Conservation (phyloP, 768 basidiomycete genomes). For the Lactarius pseudohatsudake region DNA sequence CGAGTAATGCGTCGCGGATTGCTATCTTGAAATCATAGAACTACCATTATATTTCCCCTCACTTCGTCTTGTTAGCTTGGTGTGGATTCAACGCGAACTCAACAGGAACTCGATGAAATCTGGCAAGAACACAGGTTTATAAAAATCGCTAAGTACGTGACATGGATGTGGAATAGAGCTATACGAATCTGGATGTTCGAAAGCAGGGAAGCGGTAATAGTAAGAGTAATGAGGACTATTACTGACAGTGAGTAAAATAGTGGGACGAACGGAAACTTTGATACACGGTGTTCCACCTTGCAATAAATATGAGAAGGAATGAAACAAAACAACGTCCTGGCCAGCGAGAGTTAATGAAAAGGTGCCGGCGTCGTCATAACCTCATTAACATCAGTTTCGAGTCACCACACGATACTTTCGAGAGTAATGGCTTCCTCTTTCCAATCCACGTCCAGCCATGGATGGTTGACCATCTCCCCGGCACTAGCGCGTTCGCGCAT, state of each 20-base stretch:
- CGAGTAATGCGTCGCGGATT: slow-evolving; percentile 3
- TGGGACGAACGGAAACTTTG: not conserved
- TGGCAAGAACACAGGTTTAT: not conserved
- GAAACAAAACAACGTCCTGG: not conserved
- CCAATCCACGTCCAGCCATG: slow-evolving; percentile 58
- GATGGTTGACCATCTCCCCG: slow-evolving; percentile 68
- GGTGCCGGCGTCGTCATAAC: slow-evolving; percentile 14
- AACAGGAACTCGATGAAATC: not conserved
- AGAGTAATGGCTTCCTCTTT: slow-evolving; percentile 34
- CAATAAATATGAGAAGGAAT: not conserved
- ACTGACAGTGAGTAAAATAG: slow-evolving; percentile 13
- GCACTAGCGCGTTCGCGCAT: slow-evolving; percentile 68
- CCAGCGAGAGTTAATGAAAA: not conserved
- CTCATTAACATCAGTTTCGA: slow-evolving; percentile 6
- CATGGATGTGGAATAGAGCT: slow-evolving; percentile 15
- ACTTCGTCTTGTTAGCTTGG: not conserved
- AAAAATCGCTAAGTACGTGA: slow-evolving; percentile 7
- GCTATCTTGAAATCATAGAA: slow-evolving; percentile 19
- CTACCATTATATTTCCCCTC: slow-evolving; percentile 1
- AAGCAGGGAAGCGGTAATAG: slow-evolving; percentile 18
- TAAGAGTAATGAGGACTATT: slow-evolving; percentile 20
- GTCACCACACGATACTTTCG: slow-evolving; percentile 36
- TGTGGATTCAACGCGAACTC: not conserved
- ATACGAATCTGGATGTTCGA: slow-evolving; percentile 7
- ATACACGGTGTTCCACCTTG: not conserved